Base-by-base conservation (phyloP, 2,329 filamentous ascomycete species). In the Colletotrichum spinosum region DNA sequence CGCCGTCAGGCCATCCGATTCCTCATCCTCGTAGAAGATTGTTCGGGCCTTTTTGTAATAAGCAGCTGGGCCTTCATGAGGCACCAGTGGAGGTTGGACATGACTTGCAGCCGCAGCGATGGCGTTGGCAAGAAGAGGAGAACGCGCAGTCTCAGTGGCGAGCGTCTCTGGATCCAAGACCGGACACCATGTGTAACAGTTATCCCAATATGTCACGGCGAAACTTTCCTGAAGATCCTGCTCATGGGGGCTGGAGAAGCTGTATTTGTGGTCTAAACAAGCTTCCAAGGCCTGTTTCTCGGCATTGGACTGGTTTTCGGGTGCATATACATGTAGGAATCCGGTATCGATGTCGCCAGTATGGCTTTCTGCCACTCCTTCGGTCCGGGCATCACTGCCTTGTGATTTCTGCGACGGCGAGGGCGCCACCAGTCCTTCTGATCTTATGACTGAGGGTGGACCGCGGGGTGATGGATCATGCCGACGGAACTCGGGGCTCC, bases 161-260 rank as follows among this genome's bases (percentile, higher is more conserved):
- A 80, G 64, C 2, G 69, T 73, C 2, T 74, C 67, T 2, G 69
- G 68, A 46, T 81, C 77, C 2, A 81, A 70, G 0, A 81, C 75
- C 2, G 79, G 79, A 62, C 79, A 81, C 78, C 78, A 81, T 1
- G 78, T 62, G 46, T 80, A 80, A 55, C 77, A 79, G 60, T 79
- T 80, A 53, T 80, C 76, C 37, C 74, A 77, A 38, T 81, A 81
- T 0, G 79, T 81, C 39, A 81, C 79, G 4, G 74, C 72, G 60
- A 80, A 81, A 35, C 75, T 79, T 50, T 80, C 75, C 48, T 77
- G 75, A 0, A 81, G 71, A 7, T 75, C 74, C 34, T 70, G 69
- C 35, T 70, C 69, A 8, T 67, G 69, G 0, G 65, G 56, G 53
- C 69, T 69, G 0, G 72, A 68, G 3, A 66, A 53, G 12, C 63